Conservation (phyloP, 2,329 filamentous ascomycete genomes). For the Pyricularia pennisetigena region DNA sequence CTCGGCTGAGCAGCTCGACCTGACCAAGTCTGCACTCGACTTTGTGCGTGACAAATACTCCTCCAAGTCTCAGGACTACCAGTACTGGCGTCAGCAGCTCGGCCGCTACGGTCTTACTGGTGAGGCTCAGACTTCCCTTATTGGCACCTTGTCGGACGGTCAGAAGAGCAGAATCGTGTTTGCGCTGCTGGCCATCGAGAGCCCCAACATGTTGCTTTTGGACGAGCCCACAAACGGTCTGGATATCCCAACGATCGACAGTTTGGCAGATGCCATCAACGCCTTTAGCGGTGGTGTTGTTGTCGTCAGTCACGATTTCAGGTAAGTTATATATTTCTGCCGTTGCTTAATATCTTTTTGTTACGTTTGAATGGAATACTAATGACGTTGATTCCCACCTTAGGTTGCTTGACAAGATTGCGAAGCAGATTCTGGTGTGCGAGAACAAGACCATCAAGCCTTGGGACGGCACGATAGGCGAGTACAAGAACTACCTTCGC, state of each 20-base stretch:
- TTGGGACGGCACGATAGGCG: slow-evolving; percentile 83
- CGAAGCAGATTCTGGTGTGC: slow-evolving; percentile 98
- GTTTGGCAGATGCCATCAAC: slow-evolving; percentile 94
- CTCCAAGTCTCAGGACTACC: slow-evolving; percentile 87
- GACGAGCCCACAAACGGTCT: slow-evolving; percentile 99
- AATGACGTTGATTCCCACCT: slow-evolving; percentile 11
- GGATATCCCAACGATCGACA: slow-evolving; percentile 97
- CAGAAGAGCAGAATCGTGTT: slow-evolving; percentile 99
- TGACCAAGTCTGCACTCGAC: slow-evolving; percentile 95
- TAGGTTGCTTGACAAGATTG: slow-evolving; percentile 96
- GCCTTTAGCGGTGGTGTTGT: slow-evolving; percentile 93
- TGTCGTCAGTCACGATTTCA: slow-evolving; percentile 97
- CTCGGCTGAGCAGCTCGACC: slow-evolving; percentile 93
- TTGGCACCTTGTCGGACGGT: slow-evolving; percentile 95
- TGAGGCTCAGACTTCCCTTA: slow-evolving; percentile 89
- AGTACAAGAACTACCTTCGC: slow-evolving; percentile 97
- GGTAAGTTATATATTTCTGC: slow-evolving; percentile 46
- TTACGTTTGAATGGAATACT: neutral
- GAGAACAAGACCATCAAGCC: slow-evolving; percentile 89
- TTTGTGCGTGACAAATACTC: slow-evolving; percentile 95
- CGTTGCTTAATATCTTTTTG: slow-evolving; percentile 2
- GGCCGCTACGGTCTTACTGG: slow-evolving; percentile 89
- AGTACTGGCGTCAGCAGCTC: slow-evolving; percentile 98
- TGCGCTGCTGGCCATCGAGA: slow-evolving; percentile 86
- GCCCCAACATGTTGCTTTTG: slow-evolving; percentile 93